Conservation (phyloP, 176 grass and related monocot species). For the Neostapfia colusana region DNA sequence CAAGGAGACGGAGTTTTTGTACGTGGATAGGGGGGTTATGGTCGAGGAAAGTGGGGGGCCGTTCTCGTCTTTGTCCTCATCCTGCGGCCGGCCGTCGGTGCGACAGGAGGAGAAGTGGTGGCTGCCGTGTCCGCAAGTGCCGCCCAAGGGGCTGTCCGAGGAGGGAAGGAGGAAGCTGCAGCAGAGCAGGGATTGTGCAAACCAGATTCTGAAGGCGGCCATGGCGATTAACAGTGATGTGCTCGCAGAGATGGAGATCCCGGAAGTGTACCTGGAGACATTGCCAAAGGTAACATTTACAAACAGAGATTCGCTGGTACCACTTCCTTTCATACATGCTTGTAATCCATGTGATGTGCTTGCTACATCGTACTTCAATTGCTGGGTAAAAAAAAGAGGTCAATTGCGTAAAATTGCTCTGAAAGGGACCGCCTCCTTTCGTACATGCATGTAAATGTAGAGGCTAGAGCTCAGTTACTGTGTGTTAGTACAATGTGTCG, state of each 20-base stretch:
- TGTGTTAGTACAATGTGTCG: slow-evolving; percentile 7
- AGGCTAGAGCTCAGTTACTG: slow-evolving; percentile 19
- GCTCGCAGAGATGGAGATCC: slow-evolving; percentile 93
- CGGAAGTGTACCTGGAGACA: slow-evolving; percentile 76
- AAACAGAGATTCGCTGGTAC: not conserved
- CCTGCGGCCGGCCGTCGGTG: slow-evolving; percentile 62
- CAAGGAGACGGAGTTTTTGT: slow-evolving; percentile 83
- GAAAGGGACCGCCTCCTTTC: slow-evolving; percentile 16
- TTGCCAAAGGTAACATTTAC: slow-evolving; percentile 72
- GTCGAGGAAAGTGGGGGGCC: slow-evolving; percentile 68
- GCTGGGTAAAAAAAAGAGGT: not conserved
- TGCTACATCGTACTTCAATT: not conserved
- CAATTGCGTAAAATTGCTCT: slow-evolving; percentile 2
- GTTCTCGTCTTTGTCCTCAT: slow-evolving; percentile 55
- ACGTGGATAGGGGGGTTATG: slow-evolving; percentile 84
- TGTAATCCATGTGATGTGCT: slow-evolving; percentile 9
- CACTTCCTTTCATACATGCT: not conserved
- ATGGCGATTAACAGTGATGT: slow-evolving; percentile 97
- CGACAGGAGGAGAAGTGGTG: slow-evolving; percentile 99
- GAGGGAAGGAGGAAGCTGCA: slow-evolving; percentile 86
- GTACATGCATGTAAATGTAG: slow-evolving; percentile 15
- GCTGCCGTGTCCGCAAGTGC: slow-evolving; percentile 82
- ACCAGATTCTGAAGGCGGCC: slow-evolving; percentile 96
- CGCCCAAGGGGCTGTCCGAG: slow-evolving; percentile 71
- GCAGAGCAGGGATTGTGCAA: slow-evolving; percentile 84